These are phyloP conservation scores for Penicillium canariense DNA, from an alignment of 495 filamentous ascomycete species.

Conservation along the genomic window DNA sequence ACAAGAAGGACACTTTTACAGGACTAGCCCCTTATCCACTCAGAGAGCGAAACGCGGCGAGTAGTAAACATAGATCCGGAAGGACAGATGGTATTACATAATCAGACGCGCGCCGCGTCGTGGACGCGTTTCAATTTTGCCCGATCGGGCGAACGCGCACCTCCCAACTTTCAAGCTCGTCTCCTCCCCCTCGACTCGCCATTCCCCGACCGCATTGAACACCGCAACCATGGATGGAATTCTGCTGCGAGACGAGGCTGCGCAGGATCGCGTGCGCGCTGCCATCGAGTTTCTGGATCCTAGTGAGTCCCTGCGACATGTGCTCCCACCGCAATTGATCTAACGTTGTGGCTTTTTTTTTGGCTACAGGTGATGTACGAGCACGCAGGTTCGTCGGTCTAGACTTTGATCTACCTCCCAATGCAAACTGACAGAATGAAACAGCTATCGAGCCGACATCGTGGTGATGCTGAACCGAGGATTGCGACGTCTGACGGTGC, in stretches of 20 bases:
- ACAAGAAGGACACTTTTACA: too few relatives aligned
- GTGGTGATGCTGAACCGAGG: slow-evolving; percentile 91
- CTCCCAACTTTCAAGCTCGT: slow-evolving; percentile 6
- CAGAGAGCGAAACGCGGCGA: not conserved
- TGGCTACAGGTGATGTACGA: slow-evolving; percentile 42
- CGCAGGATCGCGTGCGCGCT: slow-evolving; percentile 73
- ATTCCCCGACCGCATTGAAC: slow-evolving; percentile 14
- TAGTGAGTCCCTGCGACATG: slow-evolving; percentile 49
- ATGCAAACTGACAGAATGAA: slow-evolving; percentile 18
- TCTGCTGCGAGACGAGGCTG: slow-evolving; percentile 77
- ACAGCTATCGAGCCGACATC: slow-evolving; percentile 77
- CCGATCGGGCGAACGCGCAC: slow-evolving; percentile 33
- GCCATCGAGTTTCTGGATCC: slow-evolving; percentile 86
- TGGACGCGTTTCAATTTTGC: slow-evolving; percentile 43
- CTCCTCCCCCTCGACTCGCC: slow-evolving; percentile 16
- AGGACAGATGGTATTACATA: not conserved
- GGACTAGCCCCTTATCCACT: too few relatives aligned
- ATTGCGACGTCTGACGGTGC: slow-evolving; percentile 63
- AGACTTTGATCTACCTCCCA: not conserved
- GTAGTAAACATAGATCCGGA: not conserved
- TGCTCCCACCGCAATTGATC: not conserved
- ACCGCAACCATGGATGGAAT: slow-evolving; percentile 62
- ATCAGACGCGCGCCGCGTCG: slow-evolving; percentile 4
- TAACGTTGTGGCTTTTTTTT: slow-evolving; percentile 22
- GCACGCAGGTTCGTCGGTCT: slow-evolving; percentile 55